Percentiles rank a stretch among this genome's conserved stretches.
Conservation (phyloP, 805 yeast species). For the Nakazawaea ernobii region DNA sequence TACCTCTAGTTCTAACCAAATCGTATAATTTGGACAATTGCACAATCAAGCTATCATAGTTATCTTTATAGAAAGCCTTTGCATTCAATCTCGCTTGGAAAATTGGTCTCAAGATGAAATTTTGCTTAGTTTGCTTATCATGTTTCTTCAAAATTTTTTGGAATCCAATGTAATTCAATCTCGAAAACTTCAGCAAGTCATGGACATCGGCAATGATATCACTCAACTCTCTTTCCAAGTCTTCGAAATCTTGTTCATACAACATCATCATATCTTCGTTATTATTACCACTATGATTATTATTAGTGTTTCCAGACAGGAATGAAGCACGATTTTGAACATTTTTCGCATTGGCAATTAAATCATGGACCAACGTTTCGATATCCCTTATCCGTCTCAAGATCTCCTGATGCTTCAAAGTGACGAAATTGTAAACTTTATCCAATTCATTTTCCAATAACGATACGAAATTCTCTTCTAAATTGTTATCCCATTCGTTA, state of each 20-base stretch:
- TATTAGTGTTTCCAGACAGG: too few species aligned
- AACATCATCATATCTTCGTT: conserved; percentile 27
- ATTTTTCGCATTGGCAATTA: conserved; percentile 38
- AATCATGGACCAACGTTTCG: conserved; percentile 62
- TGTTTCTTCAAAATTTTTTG: conserved; percentile 96
- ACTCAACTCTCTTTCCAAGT: conserved; percentile 61
- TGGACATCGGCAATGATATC: conserved; percentile 90
- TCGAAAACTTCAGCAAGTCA: conserved; percentile 89
- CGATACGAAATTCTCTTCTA: conserved; percentile 78
- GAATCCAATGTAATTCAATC: conserved; percentile 94
- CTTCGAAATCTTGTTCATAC: conserved; percentile 63
- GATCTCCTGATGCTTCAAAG: conserved; percentile 82
- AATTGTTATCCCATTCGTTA: conserved; percentile 64
- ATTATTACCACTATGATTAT: neutral
- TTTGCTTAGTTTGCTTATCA: conserved; percentile 72
- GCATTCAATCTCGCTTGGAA: conserved; percentile 90
- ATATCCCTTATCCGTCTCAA: conserved; percentile 78
- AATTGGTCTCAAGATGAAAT: conserved; percentile 77
- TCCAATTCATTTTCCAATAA: conserved; percentile 79
- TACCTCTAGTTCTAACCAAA: conserved; percentile 91
- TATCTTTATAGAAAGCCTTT: conserved; percentile 93
- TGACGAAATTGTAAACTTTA: conserved; percentile 88
- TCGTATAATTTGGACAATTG: conserved; percentile 86
- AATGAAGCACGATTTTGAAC: conserved; percentile 28
- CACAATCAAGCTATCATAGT: conserved; percentile 84